Conservation (phyloP, 345 rosid genomes). For the Geranium rotundifolium region DNA sequence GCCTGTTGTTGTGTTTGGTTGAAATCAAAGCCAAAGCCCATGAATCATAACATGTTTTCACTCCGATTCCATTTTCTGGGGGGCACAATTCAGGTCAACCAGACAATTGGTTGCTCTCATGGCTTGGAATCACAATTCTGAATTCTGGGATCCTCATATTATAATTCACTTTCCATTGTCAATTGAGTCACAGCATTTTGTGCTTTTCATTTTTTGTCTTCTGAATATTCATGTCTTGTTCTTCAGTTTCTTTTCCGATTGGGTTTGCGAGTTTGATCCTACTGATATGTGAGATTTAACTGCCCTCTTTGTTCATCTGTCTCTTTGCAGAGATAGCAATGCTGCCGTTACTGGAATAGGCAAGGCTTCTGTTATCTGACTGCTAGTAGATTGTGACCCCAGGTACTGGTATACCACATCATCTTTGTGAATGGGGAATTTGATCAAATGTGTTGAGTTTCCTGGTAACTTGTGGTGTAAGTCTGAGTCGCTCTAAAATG, state of each 20-base stretch:
- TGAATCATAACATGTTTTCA: not conserved
- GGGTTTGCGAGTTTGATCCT: not conserved
- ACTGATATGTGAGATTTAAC: not conserved
- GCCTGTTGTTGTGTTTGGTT: not conserved
- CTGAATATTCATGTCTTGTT: not conserved
- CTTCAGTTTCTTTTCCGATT: not conserved
- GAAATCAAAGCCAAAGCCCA: not conserved
- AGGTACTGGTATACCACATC: not conserved
- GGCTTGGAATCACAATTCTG: not conserved
- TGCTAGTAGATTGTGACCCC: not conserved
- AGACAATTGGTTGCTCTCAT: not conserved
- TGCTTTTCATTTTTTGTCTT: not conserved
- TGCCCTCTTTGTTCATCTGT: not conserved
- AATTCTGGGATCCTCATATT: not conserved
- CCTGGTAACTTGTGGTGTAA: slow-evolving; percentile 1
- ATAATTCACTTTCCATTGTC: not conserved
- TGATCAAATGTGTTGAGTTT: slow-evolving; percentile 1
- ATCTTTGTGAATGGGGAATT: not conserved
- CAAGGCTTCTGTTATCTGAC: not conserved
- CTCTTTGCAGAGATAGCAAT: not conserved
- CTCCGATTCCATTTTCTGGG: not conserved
- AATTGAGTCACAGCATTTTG: not conserved
- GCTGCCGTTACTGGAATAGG: not conserved
- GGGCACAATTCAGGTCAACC: not conserved
- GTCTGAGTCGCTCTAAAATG: not conserved